These are phyloP conservation scores for Paecilomyces formosus DNA, from an alignment of 2,329 filamentous ascomycete genomes.

Conservation along the genomic window DNA sequence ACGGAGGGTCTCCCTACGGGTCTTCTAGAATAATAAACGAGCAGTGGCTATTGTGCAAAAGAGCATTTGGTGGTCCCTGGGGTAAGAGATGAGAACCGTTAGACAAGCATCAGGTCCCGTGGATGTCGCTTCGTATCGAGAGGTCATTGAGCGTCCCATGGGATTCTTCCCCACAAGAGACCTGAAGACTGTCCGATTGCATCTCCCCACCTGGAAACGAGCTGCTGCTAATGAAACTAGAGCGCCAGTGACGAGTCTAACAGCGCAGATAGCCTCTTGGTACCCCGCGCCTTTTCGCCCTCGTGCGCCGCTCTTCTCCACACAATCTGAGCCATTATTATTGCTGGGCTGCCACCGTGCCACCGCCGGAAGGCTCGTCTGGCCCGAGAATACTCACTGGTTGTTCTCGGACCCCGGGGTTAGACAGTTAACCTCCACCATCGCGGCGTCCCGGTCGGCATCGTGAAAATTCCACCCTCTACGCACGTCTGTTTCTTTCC, in stretches of 20 bases:
- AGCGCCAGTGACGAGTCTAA: background rate
- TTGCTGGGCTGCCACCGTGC: background rate
- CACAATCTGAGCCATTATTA: background rate
- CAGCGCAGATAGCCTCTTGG: background rate
- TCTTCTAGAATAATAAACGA: background rate
- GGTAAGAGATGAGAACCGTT: background rate
- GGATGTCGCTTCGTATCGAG: background rate
- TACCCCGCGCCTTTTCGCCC: background rate
- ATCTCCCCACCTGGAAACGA: background rate
- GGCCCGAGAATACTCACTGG: background rate
- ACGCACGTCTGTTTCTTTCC: background rate
- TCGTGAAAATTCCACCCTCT: background rate
- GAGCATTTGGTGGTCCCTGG: background rate
- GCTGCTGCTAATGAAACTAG: background rate
- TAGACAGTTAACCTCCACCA: background rate
- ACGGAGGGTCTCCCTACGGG: background rate
- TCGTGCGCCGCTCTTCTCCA: constrained; percentile 1
- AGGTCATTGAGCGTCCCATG: background rate
- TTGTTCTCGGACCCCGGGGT: background rate
- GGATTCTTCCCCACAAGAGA: background rate
- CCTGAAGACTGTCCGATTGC: background rate
- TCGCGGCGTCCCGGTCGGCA: background rate
- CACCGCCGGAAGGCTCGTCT: background rate
- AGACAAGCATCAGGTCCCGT: background rate
- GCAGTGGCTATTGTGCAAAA: background rate